Evolutionary conservation across 176 grass and related monocot species (phyloP), one percentile per base, ranked within the genome.

Genomic region (Oryza longistaminata): DNA sequence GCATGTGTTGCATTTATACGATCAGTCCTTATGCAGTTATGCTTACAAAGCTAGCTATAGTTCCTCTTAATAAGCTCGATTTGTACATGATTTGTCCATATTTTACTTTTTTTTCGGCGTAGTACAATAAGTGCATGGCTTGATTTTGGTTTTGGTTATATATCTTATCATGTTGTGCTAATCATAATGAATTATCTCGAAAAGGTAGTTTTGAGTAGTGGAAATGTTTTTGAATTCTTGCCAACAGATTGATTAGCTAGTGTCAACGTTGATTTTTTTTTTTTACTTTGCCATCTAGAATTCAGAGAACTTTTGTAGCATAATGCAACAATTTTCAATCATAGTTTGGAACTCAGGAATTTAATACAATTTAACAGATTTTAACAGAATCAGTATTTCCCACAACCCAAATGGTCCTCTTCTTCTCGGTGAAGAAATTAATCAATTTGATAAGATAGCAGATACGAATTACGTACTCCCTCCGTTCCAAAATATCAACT

Each of bases 1-100:
- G 61, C 72, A 55, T 37, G 55, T 46, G 46, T 19, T 73, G 73
- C 73, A 78, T 82, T 78, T 77, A 78, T 13, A 64, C 34, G 48
- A 3, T 1, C 2, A 67, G 69, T 71, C 66, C 12, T 24, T 68
- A 6, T 37, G 35, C 35, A 37, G 35, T 37, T 37, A 25, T 60
- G 9, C 12, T 69, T 26, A 16, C 2, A 65, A 48, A 43, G 78
- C 17, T 61, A 48, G 72, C 19, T 72, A 66, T 16, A 33, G 53
- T 73, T 79, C 27, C 29, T 64, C 40, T 40, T 40, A 42, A 58
- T 27, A 21, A 43, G n/a, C 65, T 25, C 70, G 10, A 31, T 64
- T 29, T 73, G 55, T 79, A 55, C 33, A 67, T 19, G 68, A 9
- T 82, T 55, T 58, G 24, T 52, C 6, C n/a, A 9, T 9, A 24